A percentile compares a stretch with the other conserved stretches of the same genome.
phyloP scores from a whole-genome alignment of 805 yeast genomes.

The Candida mattraensis region DNA sequence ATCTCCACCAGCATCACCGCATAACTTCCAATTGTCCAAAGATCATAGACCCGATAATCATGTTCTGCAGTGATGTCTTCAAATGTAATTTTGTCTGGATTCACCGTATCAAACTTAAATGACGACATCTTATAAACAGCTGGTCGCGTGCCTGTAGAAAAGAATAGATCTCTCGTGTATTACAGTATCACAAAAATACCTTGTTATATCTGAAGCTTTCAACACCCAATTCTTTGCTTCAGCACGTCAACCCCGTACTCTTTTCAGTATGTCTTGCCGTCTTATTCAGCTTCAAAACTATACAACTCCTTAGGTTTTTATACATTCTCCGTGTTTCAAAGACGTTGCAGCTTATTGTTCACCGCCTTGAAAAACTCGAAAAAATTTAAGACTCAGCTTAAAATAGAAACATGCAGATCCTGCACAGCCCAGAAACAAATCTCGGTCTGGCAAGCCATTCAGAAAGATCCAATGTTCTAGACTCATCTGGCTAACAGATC shows the following conservation, averaged over 20 bases:
- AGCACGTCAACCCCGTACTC: too few relatives aligned
- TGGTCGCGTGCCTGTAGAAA: too few relatives aligned
- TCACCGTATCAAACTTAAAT: conserved; percentile 11
- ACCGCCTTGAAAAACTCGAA: conserved; percentile 5
- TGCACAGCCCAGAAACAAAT: too few relatives aligned
- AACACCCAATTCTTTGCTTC: too few relatives aligned
- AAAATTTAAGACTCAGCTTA: neutral
- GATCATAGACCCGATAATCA: conserved; percentile 36
- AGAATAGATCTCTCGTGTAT: too few relatives aligned
- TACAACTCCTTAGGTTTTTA: too few relatives aligned
- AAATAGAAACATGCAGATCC: too few relatives aligned
- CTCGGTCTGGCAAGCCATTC: too few relatives aligned
- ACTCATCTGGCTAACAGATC: conserved; percentile 5
- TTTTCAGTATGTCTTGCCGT: too few relatives aligned
- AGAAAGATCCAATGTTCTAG: too few relatives aligned
- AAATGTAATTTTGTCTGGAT: conserved; percentile 27
- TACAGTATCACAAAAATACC: neutral
- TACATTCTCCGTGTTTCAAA: conserved; percentile 9
- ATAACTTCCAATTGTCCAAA: conserved; percentile 46
- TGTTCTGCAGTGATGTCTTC: conserved; percentile 32
- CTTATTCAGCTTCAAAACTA: too few relatives aligned
- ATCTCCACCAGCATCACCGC: conserved; percentile 39
- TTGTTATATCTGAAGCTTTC: conserved; percentile 4
- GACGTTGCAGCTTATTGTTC: conserved; percentile 4
- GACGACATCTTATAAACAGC: conserved; percentile 5